Conservation (phyloP, 345 rosid species). For the Turnera subulata region DNA sequence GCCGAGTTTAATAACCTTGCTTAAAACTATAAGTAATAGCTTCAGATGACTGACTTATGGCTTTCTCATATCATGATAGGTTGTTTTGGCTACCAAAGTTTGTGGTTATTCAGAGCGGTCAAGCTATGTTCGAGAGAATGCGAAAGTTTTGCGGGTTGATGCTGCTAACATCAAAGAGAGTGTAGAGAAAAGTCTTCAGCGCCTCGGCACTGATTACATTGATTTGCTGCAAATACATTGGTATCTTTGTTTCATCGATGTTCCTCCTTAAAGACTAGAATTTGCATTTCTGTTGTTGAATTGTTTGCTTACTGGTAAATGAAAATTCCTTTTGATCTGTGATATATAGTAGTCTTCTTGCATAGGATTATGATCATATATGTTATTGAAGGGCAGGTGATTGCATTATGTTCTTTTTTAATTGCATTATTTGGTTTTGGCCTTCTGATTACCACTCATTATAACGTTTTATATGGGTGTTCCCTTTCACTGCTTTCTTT, state of each 20-base stretch:
- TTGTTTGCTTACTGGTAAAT: neutral
- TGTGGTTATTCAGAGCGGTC: constrained; percentile 71
- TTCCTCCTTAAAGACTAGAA: neutral
- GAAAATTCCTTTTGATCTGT: too few relatives aligned
- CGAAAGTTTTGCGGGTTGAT: constrained; percentile 64
- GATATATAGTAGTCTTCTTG: too few relatives aligned
- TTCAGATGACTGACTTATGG: neutral
- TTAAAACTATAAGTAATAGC: constrained; percentile 3
- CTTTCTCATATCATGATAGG: constrained; percentile 35
- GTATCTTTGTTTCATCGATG: constrained; percentile 30
- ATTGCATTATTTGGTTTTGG: too few relatives aligned
- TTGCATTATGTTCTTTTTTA: too few relatives aligned
- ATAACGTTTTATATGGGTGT: too few relatives aligned
- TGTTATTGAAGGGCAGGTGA: too few relatives aligned
- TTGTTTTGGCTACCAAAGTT: constrained; percentile 91
- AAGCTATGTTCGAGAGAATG: constrained; percentile 54
- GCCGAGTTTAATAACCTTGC: too few relatives aligned
- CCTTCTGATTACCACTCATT: too few relatives aligned
- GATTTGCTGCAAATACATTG: constrained; percentile 95
- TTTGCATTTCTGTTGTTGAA: neutral
- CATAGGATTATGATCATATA: too few relatives aligned
- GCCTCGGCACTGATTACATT: constrained; percentile 85
- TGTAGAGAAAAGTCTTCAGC: constrained; percentile 90
- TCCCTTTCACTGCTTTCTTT: too few relatives aligned
- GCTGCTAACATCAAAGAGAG: constrained; percentile 87